A percentile compares a stretch with the other conserved stretches of the same genome.
These are phyloP conservation scores for Kalanchoe fedtschenkoi DNA, from an alignment of 164 flowering plant species.

Conservation along the genomic window DNA sequence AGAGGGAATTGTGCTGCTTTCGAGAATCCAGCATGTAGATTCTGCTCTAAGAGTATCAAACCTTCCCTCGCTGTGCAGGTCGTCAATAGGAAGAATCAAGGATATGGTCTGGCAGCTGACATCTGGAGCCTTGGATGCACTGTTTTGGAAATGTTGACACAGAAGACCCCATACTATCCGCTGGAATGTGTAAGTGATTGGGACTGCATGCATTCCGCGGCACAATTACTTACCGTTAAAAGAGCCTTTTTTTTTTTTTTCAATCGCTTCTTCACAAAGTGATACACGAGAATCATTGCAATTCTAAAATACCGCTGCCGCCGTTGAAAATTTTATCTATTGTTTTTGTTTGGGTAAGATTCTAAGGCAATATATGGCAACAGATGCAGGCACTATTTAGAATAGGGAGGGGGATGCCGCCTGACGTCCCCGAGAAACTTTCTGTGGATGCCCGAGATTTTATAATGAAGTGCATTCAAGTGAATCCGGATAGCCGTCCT, in stretches of 20 bases:
- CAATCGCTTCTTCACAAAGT: too few species aligned
- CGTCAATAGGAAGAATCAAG: constrained; percentile 46
- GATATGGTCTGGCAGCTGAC: constrained; percentile 91
- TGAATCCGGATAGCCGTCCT: constrained; percentile 56
- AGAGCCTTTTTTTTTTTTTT: too few species aligned
- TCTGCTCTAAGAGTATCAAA: constrained; percentile 2
- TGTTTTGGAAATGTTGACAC: constrained; percentile 91
- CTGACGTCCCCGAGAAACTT: constrained; percentile 53
- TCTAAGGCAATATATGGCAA: too few species aligned
- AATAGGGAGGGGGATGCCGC: constrained; percentile 68
- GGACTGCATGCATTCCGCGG: too few species aligned
- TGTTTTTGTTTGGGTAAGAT: too few species aligned
- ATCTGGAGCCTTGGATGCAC: constrained; percentile 99
- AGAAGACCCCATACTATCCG: constrained; percentile 52
- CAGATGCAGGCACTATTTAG: constrained; percentile 73
- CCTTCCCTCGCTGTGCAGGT: constrained; percentile 37
- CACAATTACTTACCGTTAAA: too few species aligned
- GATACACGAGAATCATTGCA: too few species aligned
- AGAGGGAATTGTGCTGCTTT: background rate
- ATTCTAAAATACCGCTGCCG: too few species aligned
- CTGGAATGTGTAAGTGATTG: constrained; percentile 63
- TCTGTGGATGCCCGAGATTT: constrained; percentile 73
- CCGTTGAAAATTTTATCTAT: too few species aligned
- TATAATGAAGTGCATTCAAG: constrained; percentile 54
- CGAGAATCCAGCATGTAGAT: background rate